Base-by-base conservation (phyloP, 495 filamentous ascomycete species). In the Echria macrotheca region DNA sequence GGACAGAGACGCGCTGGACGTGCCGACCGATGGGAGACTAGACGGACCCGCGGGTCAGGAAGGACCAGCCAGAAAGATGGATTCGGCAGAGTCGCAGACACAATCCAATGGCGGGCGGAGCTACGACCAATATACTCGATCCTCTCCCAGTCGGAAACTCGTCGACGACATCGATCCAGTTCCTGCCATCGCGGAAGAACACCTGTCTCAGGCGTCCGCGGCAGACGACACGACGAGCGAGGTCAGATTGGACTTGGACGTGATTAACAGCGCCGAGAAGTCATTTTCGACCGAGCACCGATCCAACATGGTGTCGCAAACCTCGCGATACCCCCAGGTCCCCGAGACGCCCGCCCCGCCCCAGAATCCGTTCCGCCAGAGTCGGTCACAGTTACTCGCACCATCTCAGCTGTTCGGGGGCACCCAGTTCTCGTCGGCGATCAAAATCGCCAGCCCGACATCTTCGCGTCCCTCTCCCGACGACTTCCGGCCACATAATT, bases 381-480 rank as follows among this genome's bases (percentile, higher is more conserved):
- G 57, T 15, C 61, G 53, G 6, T 60, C 60, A 5, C 58, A 67
- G 4, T 44, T 75, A 9, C 61, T 76, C 17, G 54, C 61, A 1
- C 55, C 65, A 12, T 74, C 71, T 11, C 72, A 75, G 51, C 50
- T 76, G 14, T 76, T 76, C 43, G 57, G 52, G 5, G 61, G 65
- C 22, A 76, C 73, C 0, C 73, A 72, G 46, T 68, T 63, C 24
- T 69, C 71, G 19, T 74, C 72, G 7, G 65, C 63, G 9, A 38
- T 68, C 10, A 71, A 68, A 39, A 52, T 59, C 21, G 57, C 53
- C 23, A 76, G 73, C 48, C 73, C 73, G 11, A 75, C 73, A 12
- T 75, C 72, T 3, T 76, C 73, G 2, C 67, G 73, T 2, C 73
- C 73, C 0, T 76, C 73, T 0, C 72, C 72, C 0, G 55, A 69